A percentile compares a stretch with the other conserved stretches of the same genome.
Evolutionary conservation across 257 asterid species (phyloP).

Genomic region (Craterostigma plantagineum): DNA sequence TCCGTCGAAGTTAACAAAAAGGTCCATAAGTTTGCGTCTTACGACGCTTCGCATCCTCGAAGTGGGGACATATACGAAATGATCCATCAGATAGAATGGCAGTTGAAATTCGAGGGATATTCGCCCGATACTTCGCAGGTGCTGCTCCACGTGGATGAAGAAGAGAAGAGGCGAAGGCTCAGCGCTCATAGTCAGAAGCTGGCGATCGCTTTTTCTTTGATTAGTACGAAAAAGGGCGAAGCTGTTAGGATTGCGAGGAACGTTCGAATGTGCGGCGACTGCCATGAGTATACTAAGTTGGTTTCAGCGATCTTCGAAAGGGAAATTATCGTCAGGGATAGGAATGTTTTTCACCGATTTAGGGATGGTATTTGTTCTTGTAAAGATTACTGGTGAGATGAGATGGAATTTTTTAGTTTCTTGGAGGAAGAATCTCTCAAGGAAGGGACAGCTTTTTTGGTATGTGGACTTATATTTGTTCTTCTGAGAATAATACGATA

Average conservation of each 20-base stretch:
- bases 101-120: conserved; percentile 71
- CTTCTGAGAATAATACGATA: no score
- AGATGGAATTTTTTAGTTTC: no score
- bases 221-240: conserved; percentile 24
- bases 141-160: conserved; percentile 46
- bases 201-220: conserved; percentile 65
- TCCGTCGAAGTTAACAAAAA: conserved; percentile 34
- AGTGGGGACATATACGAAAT: conserved; percentile 34
- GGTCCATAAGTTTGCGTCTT: conserved; percentile 42
- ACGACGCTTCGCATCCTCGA: conserved; percentile 29
- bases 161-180: conserved; percentile 53
- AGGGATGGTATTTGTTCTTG: conserved; percentile 69
- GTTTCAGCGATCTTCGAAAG: conserved; percentile 51
- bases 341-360: conserved; percentile 66
- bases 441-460: no score
- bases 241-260: conserved; percentile 48
- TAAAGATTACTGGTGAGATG: conserved; percentile 63
- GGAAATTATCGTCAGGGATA: conserved; percentile 48
- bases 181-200: conserved; percentile 57
- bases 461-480: no score
- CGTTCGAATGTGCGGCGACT: conserved; percentile 79
- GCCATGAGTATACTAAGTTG: conserved; percentile 55
- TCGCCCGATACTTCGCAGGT: conserved; percentile 42
- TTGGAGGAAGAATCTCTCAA: no score
- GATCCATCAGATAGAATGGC: conserved; percentile 91